Evolutionary conservation across 768 basidiomycete genomes (phyloP), one percentile per base, ranked within the genome.

Genomic region (Leccinum imitatum): DNA sequence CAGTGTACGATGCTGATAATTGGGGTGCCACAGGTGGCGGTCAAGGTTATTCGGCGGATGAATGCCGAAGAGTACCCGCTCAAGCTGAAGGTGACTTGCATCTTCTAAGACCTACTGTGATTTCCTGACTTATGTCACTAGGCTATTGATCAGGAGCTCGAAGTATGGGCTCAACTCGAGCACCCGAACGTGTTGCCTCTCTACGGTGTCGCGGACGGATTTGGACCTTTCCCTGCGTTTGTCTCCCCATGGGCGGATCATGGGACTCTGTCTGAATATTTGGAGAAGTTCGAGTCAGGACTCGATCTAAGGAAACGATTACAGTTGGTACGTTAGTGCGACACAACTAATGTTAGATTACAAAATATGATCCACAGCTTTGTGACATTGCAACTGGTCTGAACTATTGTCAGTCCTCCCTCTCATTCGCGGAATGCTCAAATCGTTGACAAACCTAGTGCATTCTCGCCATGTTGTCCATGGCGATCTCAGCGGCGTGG

Each of bases 401-500:
- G 35, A 17, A 31, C 3, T 69, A 72, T 54, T n/a, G 71, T 72
- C 31, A 31, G 58, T 54, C 21, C 17, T 48, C 17, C 11, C 6
- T 23, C 31, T 53, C 8, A 21, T 4, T 48, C 6, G 15, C 25
- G 31, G 13, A 25, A 13, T 7, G 19, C 27, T 21, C 6, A 47
- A 50, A 31, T 61, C 11, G 30, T 35, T 21, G 21, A 61, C 53
- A 19, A 21, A 41, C 47, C 30, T 56, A 73, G 67, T 71, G 53
- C 67, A 67, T 48, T 39, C 64, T 14, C 51, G 59, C 71, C 27
- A 60, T n/a, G 15, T 69, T 23, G 67, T 77, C 23, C 79, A 80
- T 30, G 78, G 79, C 3, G 79, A 80, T 50, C 52, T 80, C 17
- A 78, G 78, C 60, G 72, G 76, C 9, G 79, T 63, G 53, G 3